Evolutionary conservation across 495 filamentous ascomycete genomes (phyloP).

Genomic region (Articulospora tetracladia): DNA sequence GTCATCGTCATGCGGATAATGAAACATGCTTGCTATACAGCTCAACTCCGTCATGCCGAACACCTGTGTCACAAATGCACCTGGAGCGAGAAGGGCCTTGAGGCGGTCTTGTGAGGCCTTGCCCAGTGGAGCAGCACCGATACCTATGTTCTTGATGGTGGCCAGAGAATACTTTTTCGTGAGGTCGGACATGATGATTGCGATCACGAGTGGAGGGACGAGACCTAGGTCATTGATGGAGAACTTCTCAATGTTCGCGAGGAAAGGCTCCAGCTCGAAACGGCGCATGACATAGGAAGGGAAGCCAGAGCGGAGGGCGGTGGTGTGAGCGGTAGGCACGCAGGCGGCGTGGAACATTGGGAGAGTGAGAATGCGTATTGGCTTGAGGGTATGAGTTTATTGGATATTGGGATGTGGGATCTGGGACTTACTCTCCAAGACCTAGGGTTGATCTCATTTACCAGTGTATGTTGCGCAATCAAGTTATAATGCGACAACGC

Average conservation of each 20-base stretch:
- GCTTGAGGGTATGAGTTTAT: constrained; percentile 19
- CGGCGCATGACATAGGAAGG: constrained; percentile 45
- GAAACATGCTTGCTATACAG: constrained; percentile 17
- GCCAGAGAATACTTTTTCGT: constrained; percentile 40
- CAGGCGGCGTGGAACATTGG: constrained; percentile 52
- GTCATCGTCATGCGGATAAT: constrained; percentile 16
- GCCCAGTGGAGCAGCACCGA: constrained; percentile 78
- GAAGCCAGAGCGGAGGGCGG: constrained; percentile 4
- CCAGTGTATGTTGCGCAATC: constrained; percentile 26
- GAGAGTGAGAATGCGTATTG: constrained; percentile 21
- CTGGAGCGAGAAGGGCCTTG: constrained; percentile 28
- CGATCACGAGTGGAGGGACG: constrained; percentile 53
- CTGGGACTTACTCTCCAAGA: constrained; percentile 18
- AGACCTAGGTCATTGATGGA: constrained; percentile 49
- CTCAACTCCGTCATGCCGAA: constrained; percentile 11
- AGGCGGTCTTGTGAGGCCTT: constrained; percentile 40
- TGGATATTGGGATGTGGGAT: background rate
- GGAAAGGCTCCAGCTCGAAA: constrained; percentile 50
- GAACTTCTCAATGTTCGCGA: constrained; percentile 45
- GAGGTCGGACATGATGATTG: constrained; percentile 37
- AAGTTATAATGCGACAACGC: constrained; percentile 18
- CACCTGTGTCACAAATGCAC: constrained; percentile 20
- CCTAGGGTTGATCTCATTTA: constrained; percentile 20
- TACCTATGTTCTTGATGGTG: constrained; percentile 57
- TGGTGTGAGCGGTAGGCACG: constrained; percentile 29